Base-by-base conservation (phyloP, 2,329 filamentous ascomycete species). In the Colletotrichum limetticola region DNA sequence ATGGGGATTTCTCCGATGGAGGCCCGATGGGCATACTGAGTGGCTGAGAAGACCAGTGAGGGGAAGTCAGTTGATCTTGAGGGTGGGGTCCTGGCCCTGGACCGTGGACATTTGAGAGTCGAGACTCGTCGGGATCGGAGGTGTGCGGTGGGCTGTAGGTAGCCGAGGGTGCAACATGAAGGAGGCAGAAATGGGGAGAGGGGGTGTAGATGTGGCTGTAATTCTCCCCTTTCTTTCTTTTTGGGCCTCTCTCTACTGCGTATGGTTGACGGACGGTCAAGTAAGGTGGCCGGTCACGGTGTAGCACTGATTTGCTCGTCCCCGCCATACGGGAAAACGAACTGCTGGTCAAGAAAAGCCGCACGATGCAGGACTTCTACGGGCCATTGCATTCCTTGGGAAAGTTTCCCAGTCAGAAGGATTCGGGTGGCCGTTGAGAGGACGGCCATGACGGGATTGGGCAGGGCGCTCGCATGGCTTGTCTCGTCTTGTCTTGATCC, bases 81-180 rank as follows among this genome's bases (percentile, higher is more conserved):
- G 66, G 68, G 72, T 68, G 68, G 74, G 61, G 68, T 55, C 63
- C n/a, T 28, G 63, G 63, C 52, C 57, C 52, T 66, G 64, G 70
- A 56, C 68, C 53, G 24, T 52, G 49, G 63, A 19, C 46, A 60
- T 63, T 49, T 46, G 69, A 68, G 68, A 63, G 60, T 72, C 53
- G 69, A 72, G 68, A 63, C 66, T 72, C 37, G 76, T 75, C 71
- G 74, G 71, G 22, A 68, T 71, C 7, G 72, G 74, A 30, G 62
- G 71, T 55, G 30, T n/a, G 42, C 26, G 55, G 59, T 70, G 60
- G 60, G 57, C 65, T 62, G 63, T 64, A 57, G 60, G 46, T 24
- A 70, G 55, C 49, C 59, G 52, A 55, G 55, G 46, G 53, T 67
- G 67, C 16, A 56, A 72, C 70, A 59, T 46, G 61, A n/a, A 63